A percentile compares a stretch with the other conserved stretches of the same genome.
phyloP scores from a whole-genome alignment of 2,329 filamentous ascomycete species.

The Fusarium equiseti region DNA sequence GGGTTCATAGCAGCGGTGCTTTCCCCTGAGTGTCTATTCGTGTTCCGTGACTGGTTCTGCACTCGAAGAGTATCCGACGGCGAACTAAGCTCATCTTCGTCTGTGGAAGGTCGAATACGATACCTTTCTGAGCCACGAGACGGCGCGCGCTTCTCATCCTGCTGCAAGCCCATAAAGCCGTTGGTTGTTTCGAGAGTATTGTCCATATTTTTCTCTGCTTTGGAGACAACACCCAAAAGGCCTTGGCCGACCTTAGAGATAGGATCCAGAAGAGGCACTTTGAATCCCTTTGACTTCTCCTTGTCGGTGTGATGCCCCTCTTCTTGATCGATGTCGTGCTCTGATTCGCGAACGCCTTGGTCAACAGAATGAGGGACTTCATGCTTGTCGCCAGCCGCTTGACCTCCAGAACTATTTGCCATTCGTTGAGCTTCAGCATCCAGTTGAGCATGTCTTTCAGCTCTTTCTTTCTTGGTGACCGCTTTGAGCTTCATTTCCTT shows the following conservation, averaged over 20 bases:
- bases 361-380: slow-evolving; percentile 65
- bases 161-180: slow-evolving; percentile 58
- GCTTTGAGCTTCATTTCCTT: slow-evolving; percentile 62
- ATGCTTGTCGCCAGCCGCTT: slow-evolving; percentile 65
- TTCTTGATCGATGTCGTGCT: slow-evolving; percentile 33
- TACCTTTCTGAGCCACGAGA: slow-evolving; percentile 18
- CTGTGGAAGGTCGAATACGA: slow-evolving; percentile 47
- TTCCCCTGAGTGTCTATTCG: slow-evolving; percentile 55
- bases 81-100: slow-evolving; percentile 47
- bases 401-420: slow-evolving; percentile 51
- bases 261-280: slow-evolving; percentile 51
- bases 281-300: slow-evolving; percentile 45
- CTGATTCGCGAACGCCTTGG: slow-evolving; percentile 58
- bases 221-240: slow-evolving; percentile 59
- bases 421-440: slow-evolving; percentile 64
- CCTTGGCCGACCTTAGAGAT: slow-evolving; percentile 64
- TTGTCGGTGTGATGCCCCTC: slow-evolving; percentile 35
- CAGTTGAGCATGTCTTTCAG: slow-evolving; percentile 60
- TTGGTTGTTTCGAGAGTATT: slow-evolving; percentile 66
- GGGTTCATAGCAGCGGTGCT: slow-evolving; percentile 49
- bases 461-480: slow-evolving; percentile 64
- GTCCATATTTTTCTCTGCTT: slow-evolving; percentile 64
- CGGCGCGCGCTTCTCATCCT: background rate
- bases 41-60: slow-evolving; percentile 53
- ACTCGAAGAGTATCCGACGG: slow-evolving; percentile 50